Base-by-base conservation (phyloP, 2,329 filamentous ascomycete species). In the Huntiella savannae region DNA sequence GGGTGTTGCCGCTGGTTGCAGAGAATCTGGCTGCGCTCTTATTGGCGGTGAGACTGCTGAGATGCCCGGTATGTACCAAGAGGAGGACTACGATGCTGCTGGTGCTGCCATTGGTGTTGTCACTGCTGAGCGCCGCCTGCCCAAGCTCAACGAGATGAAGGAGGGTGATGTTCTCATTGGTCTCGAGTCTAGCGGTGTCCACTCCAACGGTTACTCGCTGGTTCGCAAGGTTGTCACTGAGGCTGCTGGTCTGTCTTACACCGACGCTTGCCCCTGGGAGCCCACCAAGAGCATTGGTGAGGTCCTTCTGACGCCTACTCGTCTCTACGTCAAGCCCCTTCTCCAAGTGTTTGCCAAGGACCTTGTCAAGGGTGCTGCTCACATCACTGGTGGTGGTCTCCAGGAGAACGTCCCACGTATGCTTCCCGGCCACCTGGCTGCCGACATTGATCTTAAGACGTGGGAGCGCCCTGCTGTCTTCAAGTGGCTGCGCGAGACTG, bases 121-220 rank as follows among this genome's bases (percentile, higher is more conserved):
- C 58, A 67, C 71, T 33, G 64, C 72, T 33, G 73, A 71, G 4
- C 68, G 72, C 43, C 74, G 88, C 47, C 73, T 98, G 34, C 91
- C 91, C 1, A 73, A 79, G 54, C 80, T 73, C 52, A 68, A 74
- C 7, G 69, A 70, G 53, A 96, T 98, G 88, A 63, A 63, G 5
- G 69, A 73, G 51, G 91, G 88, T 28, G 88, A 98, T 58, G 68
- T 94, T 3, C 72, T 98, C 2, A 69, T 98, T 4, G 91, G 86
- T 16, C 70, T 98, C 8, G 79, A 74, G 8, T 95, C 86, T 17
- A 82, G 75, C 48, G 91, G 91, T 32, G 75, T 88, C 1, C 91
- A 98, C 68, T 95, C 87, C 33, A 98, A 98, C 62, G 91, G 91
- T 42, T 98, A 93, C 69, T 95, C 87, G 0, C 78, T 98, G n/a